Percentiles rank a stretch among this genome's conserved stretches.
These are phyloP conservation scores for Vitis labrusca DNA, from an alignment of 164 flowering plant genomes.

Conservation along the genomic window DNA sequence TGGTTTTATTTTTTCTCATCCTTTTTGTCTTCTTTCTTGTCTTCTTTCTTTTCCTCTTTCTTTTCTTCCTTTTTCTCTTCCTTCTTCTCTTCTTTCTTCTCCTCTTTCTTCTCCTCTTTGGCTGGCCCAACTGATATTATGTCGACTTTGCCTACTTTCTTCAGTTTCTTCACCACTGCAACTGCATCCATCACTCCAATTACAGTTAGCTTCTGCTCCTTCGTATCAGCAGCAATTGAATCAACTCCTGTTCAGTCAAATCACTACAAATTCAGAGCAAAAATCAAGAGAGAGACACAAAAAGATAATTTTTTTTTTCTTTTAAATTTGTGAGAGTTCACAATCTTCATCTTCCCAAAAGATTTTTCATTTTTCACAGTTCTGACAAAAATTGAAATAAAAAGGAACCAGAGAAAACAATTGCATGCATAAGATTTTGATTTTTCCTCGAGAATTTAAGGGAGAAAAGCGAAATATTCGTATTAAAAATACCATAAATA, in stretches of 20 bases:
- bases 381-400: no score
- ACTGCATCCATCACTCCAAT: slow-evolving; percentile 82
- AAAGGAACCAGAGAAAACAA: no score
- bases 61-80: slow-evolving; percentile 44
- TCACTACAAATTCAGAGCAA: neutral
- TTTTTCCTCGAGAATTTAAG: no score
- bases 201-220: slow-evolving; percentile 80
- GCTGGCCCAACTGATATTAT: slow-evolving; percentile 91
- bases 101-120: slow-evolving; percentile 88
- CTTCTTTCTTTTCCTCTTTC: slow-evolving; percentile 31
- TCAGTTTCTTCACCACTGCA: slow-evolving; percentile 73
- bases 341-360: no score
- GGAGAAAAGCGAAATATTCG: no score
- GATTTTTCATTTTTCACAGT: no score
- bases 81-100: slow-evolving; percentile 57
- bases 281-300: no score
- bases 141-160: slow-evolving; percentile 74
- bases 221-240: slow-evolving; percentile 85
- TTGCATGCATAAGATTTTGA: no score
- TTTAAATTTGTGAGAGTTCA: no score
- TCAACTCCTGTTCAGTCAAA: slow-evolving; percentile 61
- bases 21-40: slow-evolving; percentile 24
- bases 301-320: no score
- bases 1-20: slow-evolving; percentile 5
- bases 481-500: slow-evolving; percentile 51